Conservation (phyloP, 192 early-diverging fungal genomes). For the Rhizoclosmatium globosum region DNA sequence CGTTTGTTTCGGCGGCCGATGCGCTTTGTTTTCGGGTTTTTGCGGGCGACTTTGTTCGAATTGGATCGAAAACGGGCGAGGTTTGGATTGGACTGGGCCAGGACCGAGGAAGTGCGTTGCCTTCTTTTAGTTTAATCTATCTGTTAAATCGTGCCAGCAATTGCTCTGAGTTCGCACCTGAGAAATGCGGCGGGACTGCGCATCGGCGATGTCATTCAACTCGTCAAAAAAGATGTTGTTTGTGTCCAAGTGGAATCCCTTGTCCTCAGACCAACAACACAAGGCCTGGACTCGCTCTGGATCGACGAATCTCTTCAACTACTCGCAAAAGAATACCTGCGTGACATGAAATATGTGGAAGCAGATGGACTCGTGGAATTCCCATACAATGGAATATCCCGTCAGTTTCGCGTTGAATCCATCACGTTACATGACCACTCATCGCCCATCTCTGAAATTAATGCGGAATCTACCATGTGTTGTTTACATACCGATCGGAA, state of each 20-base stretch:
- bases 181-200: no score
- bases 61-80: no score
- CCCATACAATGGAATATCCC: slow-evolving; percentile 60
- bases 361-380: slow-evolving; percentile 61
- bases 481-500: slow-evolving; percentile 45
- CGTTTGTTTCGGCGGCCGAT: no score
- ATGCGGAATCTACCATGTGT: not conserved
- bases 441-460: no score
- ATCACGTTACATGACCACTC: not conserved
- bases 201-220: not conserved
- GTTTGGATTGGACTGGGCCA: no score
- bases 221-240: not conserved
- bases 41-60: no score
- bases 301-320: slow-evolving; percentile 4
- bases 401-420: slow-evolving; percentile 46
- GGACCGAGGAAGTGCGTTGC: no score
- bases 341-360: slow-evolving; percentile 64
- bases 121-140: no score
- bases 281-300: not conserved
- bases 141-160: no score
- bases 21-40: no score
- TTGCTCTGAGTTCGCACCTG: no score
- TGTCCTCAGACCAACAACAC: not conserved
- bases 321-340: slow-evolving; percentile 15
- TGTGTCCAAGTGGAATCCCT: no score